These are phyloP conservation scores for Gossypium arboreum DNA, from an alignment of 345 rosid genomes.

Conservation along the genomic window DNA sequence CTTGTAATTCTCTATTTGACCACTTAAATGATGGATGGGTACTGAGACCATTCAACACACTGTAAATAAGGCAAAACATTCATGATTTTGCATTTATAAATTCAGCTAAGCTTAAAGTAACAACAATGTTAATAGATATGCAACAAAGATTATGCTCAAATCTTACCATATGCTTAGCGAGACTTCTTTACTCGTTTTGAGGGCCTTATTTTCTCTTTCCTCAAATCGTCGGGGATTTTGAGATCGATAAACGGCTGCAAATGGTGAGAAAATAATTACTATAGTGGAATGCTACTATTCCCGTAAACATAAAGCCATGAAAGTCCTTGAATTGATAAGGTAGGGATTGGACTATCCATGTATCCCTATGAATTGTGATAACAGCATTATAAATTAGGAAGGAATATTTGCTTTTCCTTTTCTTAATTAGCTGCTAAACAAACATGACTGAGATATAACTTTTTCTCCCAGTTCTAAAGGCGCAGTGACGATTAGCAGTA, in stretches of 20 bases:
- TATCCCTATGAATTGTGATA: not conserved
- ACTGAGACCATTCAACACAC: not conserved
- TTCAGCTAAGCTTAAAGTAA: not conserved
- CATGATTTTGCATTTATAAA: not conserved
- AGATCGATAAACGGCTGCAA: conserved; percentile 72
- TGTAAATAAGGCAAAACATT: not conserved
- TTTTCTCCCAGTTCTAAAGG: not conserved
- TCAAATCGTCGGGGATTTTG: conserved; percentile 47
- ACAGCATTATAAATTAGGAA: not conserved
- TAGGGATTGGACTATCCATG: not conserved
- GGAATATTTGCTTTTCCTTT: not conserved
- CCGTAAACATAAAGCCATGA: not conserved
- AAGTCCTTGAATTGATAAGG: not conserved
- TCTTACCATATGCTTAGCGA: conserved; percentile 37
- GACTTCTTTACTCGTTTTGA: conserved; percentile 67
- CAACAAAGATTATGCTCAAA: not conserved
- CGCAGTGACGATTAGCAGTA: not conserved
- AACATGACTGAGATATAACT: not conserved
- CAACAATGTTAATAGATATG: too few relatives aligned
- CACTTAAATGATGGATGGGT: not conserved
- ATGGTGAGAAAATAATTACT: conserved; percentile 7
- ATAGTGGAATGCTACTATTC: not conserved
- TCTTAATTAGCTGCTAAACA: not conserved
- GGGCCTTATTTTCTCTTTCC: conserved; percentile 57
- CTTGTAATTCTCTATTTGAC: not conserved